These are phyloP conservation scores for Aureobasidium sp. DNA, from an alignment of 2,329 filamentous ascomycete genomes.

Conservation along the genomic window DNA sequence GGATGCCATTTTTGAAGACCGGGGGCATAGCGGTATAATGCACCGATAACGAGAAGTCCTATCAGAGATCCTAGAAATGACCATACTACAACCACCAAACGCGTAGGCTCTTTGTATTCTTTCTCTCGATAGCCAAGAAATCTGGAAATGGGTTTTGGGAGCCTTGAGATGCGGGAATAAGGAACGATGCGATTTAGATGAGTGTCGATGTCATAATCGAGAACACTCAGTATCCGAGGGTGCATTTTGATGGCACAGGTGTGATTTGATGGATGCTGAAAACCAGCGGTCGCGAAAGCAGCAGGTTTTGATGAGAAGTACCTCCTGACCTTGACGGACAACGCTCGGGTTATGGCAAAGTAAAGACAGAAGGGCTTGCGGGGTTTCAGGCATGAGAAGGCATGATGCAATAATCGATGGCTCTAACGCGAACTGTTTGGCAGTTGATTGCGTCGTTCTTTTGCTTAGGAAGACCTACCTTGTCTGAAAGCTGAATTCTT, in stretches of 20 bases:
- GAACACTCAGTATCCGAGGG: conserved; percentile 17
- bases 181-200: conserved; percentile 66
- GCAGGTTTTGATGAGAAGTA: conserved; percentile 6
- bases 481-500: background rate
- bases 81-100: conserved; percentile 36
- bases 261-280: background rate
- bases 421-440: background rate
- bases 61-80: conserved; percentile 39
- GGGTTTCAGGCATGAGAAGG: background rate
- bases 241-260: conserved; percentile 5
- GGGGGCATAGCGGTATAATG: conserved; percentile 35
- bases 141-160: conserved; percentile 61
- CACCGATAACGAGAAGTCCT: conserved; percentile 37
- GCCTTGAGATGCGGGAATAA: conserved; percentile 52
- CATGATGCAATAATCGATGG: conserved; percentile 2
- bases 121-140: conserved; percentile 50
- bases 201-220: conserved; percentile 68
- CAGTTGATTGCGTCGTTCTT: background rate
- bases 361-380: background rate
- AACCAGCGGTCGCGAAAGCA: background rate
- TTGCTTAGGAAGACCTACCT: background rate
- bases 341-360: background rate
- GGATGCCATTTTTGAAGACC: conserved; percentile 34
- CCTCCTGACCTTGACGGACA: background rate
- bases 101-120: conserved; percentile 35